Percentiles rank a stretch among this genome's conserved stretches.
phyloP scores from a whole-genome alignment of 2,329 filamentous ascomycete genomes.

The Hymenoscyphus infarciens region DNA sequence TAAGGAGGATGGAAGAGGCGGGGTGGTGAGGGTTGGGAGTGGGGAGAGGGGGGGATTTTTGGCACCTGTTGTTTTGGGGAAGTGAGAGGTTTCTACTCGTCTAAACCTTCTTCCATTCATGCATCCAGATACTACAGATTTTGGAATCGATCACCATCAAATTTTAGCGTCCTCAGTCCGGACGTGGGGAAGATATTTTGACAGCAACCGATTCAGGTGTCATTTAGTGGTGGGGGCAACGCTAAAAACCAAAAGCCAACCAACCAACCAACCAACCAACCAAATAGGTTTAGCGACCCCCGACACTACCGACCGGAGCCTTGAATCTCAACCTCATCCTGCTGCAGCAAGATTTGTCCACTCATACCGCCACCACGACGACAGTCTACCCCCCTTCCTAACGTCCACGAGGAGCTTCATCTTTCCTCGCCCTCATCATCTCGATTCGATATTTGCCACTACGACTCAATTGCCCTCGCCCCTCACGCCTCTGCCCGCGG shows the following conservation, averaged over 20 bases:
- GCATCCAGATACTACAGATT: neutral
- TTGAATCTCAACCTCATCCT: neutral
- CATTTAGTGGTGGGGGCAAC: neutral
- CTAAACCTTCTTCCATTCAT: no score
- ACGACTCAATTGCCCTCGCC: neutral
- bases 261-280: no score
- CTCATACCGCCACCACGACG: constrained; percentile 1
- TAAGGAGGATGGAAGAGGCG: neutral
- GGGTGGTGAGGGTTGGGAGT: neutral
- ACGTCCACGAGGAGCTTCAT: neutral
- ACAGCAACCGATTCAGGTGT: neutral
- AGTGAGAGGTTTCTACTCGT: neutral
- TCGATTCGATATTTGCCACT: neutral
- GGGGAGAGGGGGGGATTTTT: neutral
- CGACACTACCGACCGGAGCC: neutral
- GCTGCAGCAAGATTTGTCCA: neutral
- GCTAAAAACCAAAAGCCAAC: neutral
- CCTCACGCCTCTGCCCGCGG: neutral
- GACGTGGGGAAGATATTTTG: no score
- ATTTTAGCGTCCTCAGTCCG: neutral
- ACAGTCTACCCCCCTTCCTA: neutral
- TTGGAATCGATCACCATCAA: neutral
- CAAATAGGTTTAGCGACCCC: neutral
- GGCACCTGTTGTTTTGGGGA: neutral
- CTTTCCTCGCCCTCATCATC: neutral